Percentiles rank a stretch among this genome's conserved stretches.
Conservation (phyloP, 495 filamentous ascomycete genomes). For the Entonaema liquescens region DNA sequence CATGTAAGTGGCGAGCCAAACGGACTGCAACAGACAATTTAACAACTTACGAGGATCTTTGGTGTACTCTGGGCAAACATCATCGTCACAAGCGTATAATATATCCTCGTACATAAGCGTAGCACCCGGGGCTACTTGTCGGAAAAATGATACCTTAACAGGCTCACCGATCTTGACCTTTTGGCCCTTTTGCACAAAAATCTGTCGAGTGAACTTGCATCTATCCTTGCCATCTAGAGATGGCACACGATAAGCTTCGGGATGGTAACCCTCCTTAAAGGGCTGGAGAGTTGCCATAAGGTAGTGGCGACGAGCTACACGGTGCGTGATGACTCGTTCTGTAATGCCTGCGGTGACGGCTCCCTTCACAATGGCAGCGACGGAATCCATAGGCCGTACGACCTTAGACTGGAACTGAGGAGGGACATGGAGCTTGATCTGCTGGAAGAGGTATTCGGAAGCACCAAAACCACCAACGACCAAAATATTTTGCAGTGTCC, state of each 20-base stretch:
- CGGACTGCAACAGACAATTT: background rate
- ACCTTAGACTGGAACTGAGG: constrained; percentile 82
- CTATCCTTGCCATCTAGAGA: constrained; percentile 96
- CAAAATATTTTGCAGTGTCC: constrained; percentile 75
- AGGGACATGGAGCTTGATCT: constrained; percentile 83
- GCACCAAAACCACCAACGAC: constrained; percentile 80
- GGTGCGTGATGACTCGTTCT: constrained; percentile 93
- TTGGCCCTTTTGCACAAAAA: constrained; percentile 99
- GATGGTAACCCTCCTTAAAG: constrained; percentile 98
- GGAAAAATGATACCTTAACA: constrained; percentile 98
- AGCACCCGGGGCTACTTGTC: constrained; percentile 95
- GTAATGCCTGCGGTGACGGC: constrained; percentile 91
- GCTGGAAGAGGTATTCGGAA: constrained; percentile 81
- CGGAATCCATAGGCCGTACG: constrained; percentile 79
- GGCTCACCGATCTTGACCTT: constrained; percentile 99
- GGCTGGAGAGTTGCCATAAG: constrained; percentile 99
- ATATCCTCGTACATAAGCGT: constrained; percentile 99
- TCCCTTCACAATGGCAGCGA: constrained; percentile 79
- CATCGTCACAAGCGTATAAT: constrained; percentile 96
- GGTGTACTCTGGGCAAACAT: constrained; percentile 97
- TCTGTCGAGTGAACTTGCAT: constrained; percentile 98
- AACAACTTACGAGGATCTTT: constrained; percentile 95
- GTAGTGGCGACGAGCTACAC: constrained; percentile 97
- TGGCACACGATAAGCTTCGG: constrained; percentile 96
- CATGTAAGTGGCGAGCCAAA: constrained; percentile 41